Conservation (phyloP, 108 stramenopile genomes). For the Poteriospumella lacustris region DNA sequence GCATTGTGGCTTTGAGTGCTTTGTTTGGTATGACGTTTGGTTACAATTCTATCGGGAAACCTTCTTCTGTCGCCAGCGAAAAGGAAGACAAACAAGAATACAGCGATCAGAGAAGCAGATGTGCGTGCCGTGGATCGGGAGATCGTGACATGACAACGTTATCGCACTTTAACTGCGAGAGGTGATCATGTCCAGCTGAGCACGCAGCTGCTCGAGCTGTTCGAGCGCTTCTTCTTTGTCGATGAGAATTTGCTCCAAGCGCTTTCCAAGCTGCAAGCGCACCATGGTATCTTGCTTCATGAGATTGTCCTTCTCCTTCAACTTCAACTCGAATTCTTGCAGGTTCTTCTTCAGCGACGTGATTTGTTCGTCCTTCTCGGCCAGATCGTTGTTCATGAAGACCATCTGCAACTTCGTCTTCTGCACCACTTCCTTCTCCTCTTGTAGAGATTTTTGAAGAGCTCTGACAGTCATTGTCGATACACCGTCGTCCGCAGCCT, state of each 20-base stretch:
- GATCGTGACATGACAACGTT: too few species aligned
- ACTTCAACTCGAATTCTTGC: neutral
- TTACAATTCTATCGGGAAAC: too few species aligned
- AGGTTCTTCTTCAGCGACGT: neutral
- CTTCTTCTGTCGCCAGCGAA: too few species aligned
- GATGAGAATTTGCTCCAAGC: conserved; percentile 20
- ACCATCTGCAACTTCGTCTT: neutral
- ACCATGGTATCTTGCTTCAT: conserved; percentile 11
- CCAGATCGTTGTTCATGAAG: neutral
- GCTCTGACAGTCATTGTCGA: too few species aligned
- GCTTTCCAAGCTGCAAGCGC: conserved; percentile 16
- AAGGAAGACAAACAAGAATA: too few species aligned
- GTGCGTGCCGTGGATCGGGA: too few species aligned
- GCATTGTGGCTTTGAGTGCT: too few species aligned
- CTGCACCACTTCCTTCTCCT: neutral
- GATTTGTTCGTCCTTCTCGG: conserved; percentile 12
- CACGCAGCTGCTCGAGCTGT: neutral
- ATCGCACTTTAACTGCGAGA: too few species aligned
- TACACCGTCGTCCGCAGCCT: too few species aligned
- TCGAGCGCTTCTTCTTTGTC: conserved; percentile 27
- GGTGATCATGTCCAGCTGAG: too few species aligned
- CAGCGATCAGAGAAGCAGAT: too few species aligned
- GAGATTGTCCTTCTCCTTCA: neutral
- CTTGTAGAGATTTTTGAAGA: neutral
- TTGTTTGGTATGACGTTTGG: too few species aligned